Base-by-base conservation (phyloP, 177 flowering plant genomes). In the Vitis hybrid region DNA sequence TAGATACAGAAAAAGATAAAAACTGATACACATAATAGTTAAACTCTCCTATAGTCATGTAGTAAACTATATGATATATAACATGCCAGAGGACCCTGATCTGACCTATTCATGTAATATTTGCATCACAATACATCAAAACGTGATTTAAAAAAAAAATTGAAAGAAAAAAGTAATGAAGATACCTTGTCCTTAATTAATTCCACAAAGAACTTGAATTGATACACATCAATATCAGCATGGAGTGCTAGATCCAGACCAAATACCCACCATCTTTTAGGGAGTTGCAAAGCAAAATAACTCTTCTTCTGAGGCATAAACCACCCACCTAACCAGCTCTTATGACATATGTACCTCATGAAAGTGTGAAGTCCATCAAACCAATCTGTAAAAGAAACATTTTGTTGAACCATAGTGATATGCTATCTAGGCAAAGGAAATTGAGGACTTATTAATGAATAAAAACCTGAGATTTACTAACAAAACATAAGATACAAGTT, bases 271-370 rank as follows among this genome's bases (percentile, higher is more conserved):
- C 99, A 96, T 68, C 93, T 72, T 79, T 91, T 85, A 11, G 99
- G 96, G 23, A 96, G 97, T 73, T 94, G 92, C 85, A 94, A 79
- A 26, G 98, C 98, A 91, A 96, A 96, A 75, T 96, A 96, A 79
- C 98, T 96, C 82, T 88, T 96, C 85, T 85, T 91, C 75, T 96
- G 99, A 70, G 99, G 98, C 89, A 96, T 87, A 79, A 96, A 81
- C 99, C 99, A 96, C 65, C 99, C 98, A 60, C 99, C 99, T 79
- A 96, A 81, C 99, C 98, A 96, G 77, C 91, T 96, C 73, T 89
- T 94, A 64, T 94, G 97, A 71, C 99, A 96, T 76, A 94, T 88
- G 76, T 86, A 92, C 80, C 98, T 86, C 97, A 91, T 94, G 72
- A 87, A 96, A 58, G 99, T 96, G 75, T 96, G 84, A 68, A 96